Conservation (phyloP, 2,329 filamentous ascomycete genomes). For the Atkinsonella hypoxylon region DNA sequence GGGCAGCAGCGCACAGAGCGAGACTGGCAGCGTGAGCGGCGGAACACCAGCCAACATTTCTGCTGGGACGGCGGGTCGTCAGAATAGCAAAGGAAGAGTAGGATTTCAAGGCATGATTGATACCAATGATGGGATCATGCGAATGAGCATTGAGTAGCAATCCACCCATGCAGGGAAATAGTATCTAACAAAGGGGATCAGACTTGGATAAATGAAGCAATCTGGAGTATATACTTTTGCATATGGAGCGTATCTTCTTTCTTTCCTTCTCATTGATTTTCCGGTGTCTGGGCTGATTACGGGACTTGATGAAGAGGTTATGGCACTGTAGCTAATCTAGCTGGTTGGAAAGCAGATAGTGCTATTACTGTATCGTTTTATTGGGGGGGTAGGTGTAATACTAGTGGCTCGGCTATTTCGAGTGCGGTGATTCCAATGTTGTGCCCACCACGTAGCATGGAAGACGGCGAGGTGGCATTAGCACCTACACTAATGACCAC, state of each 20-base stretch:
- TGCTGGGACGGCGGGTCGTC: conserved; percentile 28
- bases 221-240: neutral
- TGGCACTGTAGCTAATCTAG: no score
- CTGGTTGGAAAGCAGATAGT: no score
- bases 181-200: no score
- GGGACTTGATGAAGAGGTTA: neutral
- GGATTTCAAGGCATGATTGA: conserved; percentile 90
- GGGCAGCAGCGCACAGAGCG: conserved; percentile 40
- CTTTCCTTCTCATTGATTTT: neutral
- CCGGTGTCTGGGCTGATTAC: neutral
- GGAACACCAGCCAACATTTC: conserved; percentile 18
- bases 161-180: neutral
- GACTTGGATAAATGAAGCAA: neutral
- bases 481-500: no score
- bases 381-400: no score
- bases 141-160: conserved; percentile 80
- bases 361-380: no score
- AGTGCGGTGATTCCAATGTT: no score
- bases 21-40: conserved; percentile 29
- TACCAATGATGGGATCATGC: conserved; percentile 90
- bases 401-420: no score
- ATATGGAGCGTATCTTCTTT: neutral
- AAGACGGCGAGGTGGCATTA: no score
- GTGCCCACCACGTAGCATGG: no score
- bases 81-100: conserved; percentile 48